phyloP scores from a whole-genome alignment of 208 protist species.

The Tritrichomonas musculus region DNA sequence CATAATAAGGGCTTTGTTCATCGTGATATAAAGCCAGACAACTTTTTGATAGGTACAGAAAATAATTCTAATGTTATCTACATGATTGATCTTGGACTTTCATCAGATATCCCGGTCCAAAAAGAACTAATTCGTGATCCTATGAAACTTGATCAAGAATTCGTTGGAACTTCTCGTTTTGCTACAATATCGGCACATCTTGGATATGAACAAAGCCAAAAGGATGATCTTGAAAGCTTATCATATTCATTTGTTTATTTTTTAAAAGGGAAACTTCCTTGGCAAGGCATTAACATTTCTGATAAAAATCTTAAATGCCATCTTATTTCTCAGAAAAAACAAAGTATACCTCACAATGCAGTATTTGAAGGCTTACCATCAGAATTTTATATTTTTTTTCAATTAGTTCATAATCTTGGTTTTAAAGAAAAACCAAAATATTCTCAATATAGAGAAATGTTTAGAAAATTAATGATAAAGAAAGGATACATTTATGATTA shows the following conservation, averaged over 20 bases:
- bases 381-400: slow-evolving; percentile 57
- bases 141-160: slow-evolving; percentile 86
- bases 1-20: slow-evolving; percentile 94
- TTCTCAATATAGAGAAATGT: slow-evolving; percentile 84
- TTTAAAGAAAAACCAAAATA: slow-evolving; percentile 99
- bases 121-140: slow-evolving; percentile 92
- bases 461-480: slow-evolving; percentile 78
- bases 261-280: slow-evolving; percentile 74
- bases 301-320: slow-evolving; percentile 96
- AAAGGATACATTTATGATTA: slow-evolving; percentile 92
- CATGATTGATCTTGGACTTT: slow-evolving; percentile 65
- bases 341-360: slow-evolving; percentile 73
- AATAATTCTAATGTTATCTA: slow-evolving; percentile 60
- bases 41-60: slow-evolving; percentile 94
- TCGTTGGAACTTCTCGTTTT: slow-evolving; percentile 98
- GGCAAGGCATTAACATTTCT: slow-evolving; percentile 54
- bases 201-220: slow-evolving; percentile 78
- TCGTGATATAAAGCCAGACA: slow-evolving; percentile 90
- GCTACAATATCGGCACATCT: slow-evolving; percentile 97
- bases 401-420: slow-evolving; percentile 80
- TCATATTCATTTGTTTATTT: slow-evolving; percentile 98
- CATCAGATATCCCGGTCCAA: slow-evolving; percentile 97
- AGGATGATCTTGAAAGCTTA: slow-evolving; percentile 71
- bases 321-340: slow-evolving; percentile 88
- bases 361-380: slow-evolving; percentile 59